phyloP scores from a whole-genome alignment of 805 yeast species.

The Pichia californica region DNA sequence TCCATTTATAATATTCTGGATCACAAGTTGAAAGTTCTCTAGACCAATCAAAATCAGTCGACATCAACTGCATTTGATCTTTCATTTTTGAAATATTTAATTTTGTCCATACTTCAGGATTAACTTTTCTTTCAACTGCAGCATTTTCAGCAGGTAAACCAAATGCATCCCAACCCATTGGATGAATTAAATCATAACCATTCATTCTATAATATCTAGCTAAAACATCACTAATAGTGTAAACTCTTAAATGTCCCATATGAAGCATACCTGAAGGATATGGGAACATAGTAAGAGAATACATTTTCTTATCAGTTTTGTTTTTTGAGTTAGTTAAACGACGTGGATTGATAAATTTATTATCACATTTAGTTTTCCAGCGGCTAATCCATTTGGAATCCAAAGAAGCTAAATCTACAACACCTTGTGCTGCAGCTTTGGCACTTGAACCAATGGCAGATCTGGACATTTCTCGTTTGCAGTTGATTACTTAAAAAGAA shows the following conservation, averaged over 20 bases:
- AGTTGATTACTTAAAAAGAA: too few relatives aligned
- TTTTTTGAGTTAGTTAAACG: slow-evolving; percentile 14
- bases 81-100: slow-evolving; percentile 81
- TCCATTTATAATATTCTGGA: slow-evolving; percentile 87
- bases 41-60: slow-evolving; percentile 91
- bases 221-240: slow-evolving; percentile 80
- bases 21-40: slow-evolving; percentile 80
- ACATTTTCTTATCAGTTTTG: slow-evolving; percentile 34
- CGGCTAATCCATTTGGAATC: slow-evolving; percentile 48
- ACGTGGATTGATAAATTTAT: slow-evolving; percentile 27
- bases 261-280: slow-evolving; percentile 93
- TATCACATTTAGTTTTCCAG: slow-evolving; percentile 35
- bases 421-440: slow-evolving; percentile 11
- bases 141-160: slow-evolving; percentile 99
- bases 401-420: slow-evolving; percentile 25
- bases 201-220: slow-evolving; percentile 71
- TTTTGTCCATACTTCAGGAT: slow-evolving; percentile 80
- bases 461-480: too few relatives aligned
- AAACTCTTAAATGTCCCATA: slow-evolving; percentile 91
- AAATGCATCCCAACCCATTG: slow-evolving; percentile 99
- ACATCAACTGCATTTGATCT: slow-evolving; percentile 68
- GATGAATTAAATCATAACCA: slow-evolving; percentile 79
- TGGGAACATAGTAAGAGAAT: slow-evolving; percentile 85
- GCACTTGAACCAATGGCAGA: not conserved
- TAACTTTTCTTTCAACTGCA: slow-evolving; percentile 76